Conservation (phyloP, 1,139 yeast genomes). For the Trichomonascaceae sp. region DNA sequence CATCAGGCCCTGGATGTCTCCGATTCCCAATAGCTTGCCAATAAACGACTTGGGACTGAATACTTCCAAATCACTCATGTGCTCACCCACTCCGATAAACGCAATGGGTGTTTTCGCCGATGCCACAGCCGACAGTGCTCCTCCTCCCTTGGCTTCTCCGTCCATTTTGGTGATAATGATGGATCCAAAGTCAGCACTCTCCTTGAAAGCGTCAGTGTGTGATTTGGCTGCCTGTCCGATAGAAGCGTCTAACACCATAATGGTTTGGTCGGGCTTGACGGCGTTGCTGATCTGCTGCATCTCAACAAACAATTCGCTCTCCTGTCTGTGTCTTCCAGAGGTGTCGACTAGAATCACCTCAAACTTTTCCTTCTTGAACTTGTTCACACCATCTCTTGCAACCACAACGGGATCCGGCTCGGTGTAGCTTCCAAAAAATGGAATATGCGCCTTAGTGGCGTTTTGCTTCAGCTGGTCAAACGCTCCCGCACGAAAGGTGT, state of each 20-base stretch:
- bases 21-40: conserved; percentile 84
- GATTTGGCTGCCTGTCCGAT: conserved; percentile 98
- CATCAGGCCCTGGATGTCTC: conserved; percentile 86
- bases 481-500: conserved; percentile 98
- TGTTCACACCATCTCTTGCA: conserved; percentile 81
- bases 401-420: conserved; percentile 94
- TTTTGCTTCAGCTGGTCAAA: conserved; percentile 96
- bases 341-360: conserved; percentile 95
- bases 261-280: conserved; percentile 83
- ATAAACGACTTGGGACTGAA: conserved; percentile 85
- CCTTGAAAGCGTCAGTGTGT: conserved; percentile 90
- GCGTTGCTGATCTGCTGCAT: conserved; percentile 87
- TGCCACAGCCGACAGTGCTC: conserved; percentile 97
- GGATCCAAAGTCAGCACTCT: conserved; percentile 85
- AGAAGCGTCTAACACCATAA: conserved; percentile 95
- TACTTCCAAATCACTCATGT: conserved; percentile 81
- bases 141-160: conserved; percentile 99
- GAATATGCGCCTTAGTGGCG: conserved; percentile 89
- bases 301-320: conserved; percentile 79
- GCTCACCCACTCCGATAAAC: conserved; percentile 97
- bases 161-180: conserved; percentile 94
- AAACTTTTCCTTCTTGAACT: conserved; percentile 81
- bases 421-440: conserved; percentile 87
- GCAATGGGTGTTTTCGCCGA: conserved; percentile 94
- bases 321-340: conserved; percentile 96